Conservation (phyloP, 352 stramenopile genomes). For the Thraustotheca clavata region DNA sequence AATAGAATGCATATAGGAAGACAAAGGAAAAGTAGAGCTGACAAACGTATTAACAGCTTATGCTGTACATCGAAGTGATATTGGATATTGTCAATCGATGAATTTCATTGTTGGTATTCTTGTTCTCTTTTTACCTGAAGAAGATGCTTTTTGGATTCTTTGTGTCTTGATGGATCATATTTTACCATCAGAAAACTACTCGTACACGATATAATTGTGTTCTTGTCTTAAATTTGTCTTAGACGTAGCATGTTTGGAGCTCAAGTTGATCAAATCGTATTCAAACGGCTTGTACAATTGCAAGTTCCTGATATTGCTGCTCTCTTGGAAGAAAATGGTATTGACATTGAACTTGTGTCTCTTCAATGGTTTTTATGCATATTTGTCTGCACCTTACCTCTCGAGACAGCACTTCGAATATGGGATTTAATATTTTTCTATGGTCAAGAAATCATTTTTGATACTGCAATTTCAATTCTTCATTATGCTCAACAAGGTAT, state of each 20-base stretch:
- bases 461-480: slow-evolving; percentile 29
- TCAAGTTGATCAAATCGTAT: slow-evolving; percentile 66
- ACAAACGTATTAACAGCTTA: slow-evolving; percentile 48
- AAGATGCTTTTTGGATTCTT: slow-evolving; percentile 76
- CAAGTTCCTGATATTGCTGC: slow-evolving; percentile 37
- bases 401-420: slow-evolving; percentile 54
- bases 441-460: slow-evolving; percentile 31
- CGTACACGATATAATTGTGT: slow-evolving; percentile 18
- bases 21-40: slow-evolving; percentile 38
- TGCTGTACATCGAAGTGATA: slow-evolving; percentile 39
- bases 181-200: slow-evolving; percentile 67
- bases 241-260: slow-evolving; percentile 54
- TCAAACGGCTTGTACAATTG: slow-evolving; percentile 42
- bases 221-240: neutral
- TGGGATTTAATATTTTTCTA: slow-evolving; percentile 77
- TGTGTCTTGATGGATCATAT: slow-evolving; percentile 58
- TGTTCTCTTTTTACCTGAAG: slow-evolving; percentile 57
- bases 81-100: slow-evolving; percentile 68
- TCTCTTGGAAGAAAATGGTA: slow-evolving; percentile 29
- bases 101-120: slow-evolving; percentile 70
- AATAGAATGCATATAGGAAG: slow-evolving; percentile 24
- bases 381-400: slow-evolving; percentile 71
- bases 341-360: slow-evolving; percentile 67
- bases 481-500: slow-evolving; percentile 34
- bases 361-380: slow-evolving; percentile 79